phyloP scores from a whole-genome alignment of 208 protist genomes.

The Crithidia mellificae region DNA sequence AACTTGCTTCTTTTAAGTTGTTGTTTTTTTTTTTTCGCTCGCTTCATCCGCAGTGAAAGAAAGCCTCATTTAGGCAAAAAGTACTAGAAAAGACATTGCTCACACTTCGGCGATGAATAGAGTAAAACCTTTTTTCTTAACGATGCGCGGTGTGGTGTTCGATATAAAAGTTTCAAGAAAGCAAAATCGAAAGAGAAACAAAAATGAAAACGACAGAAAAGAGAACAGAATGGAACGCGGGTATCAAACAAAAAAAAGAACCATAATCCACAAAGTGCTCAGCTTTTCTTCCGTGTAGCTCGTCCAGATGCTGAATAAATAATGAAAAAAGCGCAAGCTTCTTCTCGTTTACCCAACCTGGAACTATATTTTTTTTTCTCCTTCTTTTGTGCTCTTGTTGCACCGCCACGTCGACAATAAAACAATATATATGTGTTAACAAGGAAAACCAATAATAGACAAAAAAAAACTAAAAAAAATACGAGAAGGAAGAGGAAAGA shows the following conservation, averaged over 20 bases:
- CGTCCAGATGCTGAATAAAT: too few species aligned
- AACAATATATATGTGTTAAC: background rate
- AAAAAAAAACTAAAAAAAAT: conserved; percentile 1
- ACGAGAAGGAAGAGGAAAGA: background rate
- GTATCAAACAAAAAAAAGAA: too few species aligned
- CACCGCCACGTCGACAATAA: background rate
- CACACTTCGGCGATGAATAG: background rate
- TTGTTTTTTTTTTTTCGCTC: conserved; percentile 4
- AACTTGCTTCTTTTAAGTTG: conserved; percentile 4
- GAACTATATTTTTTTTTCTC: too few species aligned
- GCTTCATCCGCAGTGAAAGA: background rate
- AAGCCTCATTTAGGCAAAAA: background rate
- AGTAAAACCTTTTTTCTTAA: background rate
- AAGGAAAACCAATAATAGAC: background rate
- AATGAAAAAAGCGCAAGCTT: background rate
- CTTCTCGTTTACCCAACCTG: too few species aligned
- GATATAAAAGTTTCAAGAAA: background rate
- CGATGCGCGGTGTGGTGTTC: background rate
- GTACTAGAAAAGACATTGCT: background rate
- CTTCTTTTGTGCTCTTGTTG: background rate
- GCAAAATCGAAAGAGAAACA: background rate
- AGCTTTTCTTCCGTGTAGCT: too few species aligned
- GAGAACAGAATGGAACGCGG: too few species aligned
- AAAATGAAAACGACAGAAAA: background rate
- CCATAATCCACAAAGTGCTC: too few species aligned